Percentiles rank a stretch among this genome's conserved stretches.
phyloP scores from a whole-genome alignment of 2,329 filamentous ascomycete genomes.

The Colletotrichum brevisporum region DNA sequence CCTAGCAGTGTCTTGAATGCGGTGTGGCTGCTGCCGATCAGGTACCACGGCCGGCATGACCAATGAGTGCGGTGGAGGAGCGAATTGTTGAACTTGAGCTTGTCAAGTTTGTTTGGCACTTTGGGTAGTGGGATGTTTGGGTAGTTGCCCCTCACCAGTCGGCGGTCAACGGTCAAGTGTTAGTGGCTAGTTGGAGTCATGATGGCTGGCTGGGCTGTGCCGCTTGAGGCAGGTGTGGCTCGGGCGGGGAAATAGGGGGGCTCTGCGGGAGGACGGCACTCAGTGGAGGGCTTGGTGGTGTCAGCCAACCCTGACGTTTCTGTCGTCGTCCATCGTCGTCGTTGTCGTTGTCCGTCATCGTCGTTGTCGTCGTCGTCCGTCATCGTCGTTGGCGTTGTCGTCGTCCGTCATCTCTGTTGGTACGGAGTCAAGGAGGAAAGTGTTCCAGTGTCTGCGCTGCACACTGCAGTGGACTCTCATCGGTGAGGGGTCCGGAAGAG shows the following conservation, averaged over 20 bases:
- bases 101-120: constrained; percentile 4
- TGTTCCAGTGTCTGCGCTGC: no score
- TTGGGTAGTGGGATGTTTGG: constrained; percentile 16
- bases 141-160: constrained; percentile 3
- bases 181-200: constrained; percentile 1
- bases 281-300: background rate
- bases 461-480: constrained; percentile 14
- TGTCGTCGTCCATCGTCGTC: no score
- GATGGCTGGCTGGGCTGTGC: background rate
- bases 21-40: constrained; percentile 34
- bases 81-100: constrained; percentile 14
- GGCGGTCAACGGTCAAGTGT: constrained; percentile 8
- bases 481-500: constrained; percentile 28
- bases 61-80: constrained; percentile 16
- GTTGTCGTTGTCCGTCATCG: no score
- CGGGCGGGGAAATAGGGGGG: constrained; percentile 10
- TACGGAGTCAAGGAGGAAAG: no score
- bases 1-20: constrained; percentile 27
- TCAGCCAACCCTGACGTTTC: no score
- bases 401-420: no score
- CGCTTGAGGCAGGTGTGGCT: background rate
- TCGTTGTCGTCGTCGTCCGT: no score
- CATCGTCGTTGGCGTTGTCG: no score
- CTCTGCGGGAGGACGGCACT: constrained; percentile 27
- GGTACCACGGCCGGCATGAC: constrained; percentile 23